Base-by-base conservation (phyloP, 345 rosid genomes). In the Eucalyptus decipiens region DNA sequence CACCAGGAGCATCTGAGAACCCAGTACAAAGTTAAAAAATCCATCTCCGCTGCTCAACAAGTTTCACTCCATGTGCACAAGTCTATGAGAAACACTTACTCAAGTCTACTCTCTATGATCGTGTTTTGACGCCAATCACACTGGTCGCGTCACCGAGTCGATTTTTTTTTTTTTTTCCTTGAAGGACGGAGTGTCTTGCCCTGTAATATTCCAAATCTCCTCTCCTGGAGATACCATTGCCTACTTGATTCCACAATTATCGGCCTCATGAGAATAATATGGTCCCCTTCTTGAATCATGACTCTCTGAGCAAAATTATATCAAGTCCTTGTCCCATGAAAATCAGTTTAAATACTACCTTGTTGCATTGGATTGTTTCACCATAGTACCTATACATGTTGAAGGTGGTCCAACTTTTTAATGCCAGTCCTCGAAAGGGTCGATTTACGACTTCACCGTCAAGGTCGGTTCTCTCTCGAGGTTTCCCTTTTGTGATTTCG, bases 401-500 rank as follows among this genome's bases (percentile, higher is more conserved):
- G 23, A 17, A 32, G 80, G 80, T 32, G 80, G 80, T 67, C 80
- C n/a, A n/a, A n/a, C n/a, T n/a, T n/a, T n/a, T n/a, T n/a, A n/a
- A n/a, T n/a, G 93, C 90, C 90, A 92, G 86, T 96, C 98, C 76
- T 87, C 90, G 48, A 54, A 92, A 32, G 90, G 91, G 60, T 95
- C 97, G 52, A 81, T 96, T 34, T 91, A 97, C 76, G 97, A 96
- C 87, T 96, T 97, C 95, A 96, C 96, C 76, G 99, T 96, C 67
- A 97, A 97, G 97, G 98, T 97, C 88, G 10, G 92, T 40, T 16
- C 58, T 86, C 47, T 87, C 48, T 45, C 34, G 40, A 32, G 16
- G 85, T 88, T 50, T 49, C 5, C 32, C 67, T 19, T 7, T 54
- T 54, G 60, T 2, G 1, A 54, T 54, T 54, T 54, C 26, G 11